Conservation (phyloP, 352 stramenopile genomes). For the Peronospora destructor region DNA sequence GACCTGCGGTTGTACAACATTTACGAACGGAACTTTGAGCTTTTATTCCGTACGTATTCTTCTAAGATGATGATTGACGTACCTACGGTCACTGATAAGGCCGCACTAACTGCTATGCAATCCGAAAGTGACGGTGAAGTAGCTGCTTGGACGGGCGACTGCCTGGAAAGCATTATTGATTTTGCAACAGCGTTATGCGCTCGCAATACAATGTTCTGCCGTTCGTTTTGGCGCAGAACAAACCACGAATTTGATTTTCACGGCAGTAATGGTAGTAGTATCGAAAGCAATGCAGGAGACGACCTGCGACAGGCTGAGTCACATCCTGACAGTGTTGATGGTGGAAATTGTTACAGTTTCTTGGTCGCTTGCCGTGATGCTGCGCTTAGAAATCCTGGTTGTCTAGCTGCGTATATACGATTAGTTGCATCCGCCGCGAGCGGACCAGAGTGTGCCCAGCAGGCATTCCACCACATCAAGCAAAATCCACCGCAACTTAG, state of each 20-base stretch:
- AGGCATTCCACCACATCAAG: conserved; percentile 83
- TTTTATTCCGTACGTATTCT: conserved; percentile 63
- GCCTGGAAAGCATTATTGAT: conserved; percentile 71
- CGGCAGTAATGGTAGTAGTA: conserved; percentile 23
- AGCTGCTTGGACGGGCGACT: conserved; percentile 59
- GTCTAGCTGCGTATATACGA: conserved; percentile 65
- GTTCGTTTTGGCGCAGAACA: conserved; percentile 51
- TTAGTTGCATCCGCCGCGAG: conserved; percentile 60
- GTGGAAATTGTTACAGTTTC: conserved; percentile 54
- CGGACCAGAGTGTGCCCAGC: conserved; percentile 61
- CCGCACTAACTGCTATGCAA: conserved; percentile 55
- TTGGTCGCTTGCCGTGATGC: conserved; percentile 63
- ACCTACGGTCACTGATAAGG: conserved; percentile 64
- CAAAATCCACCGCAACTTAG: conserved; percentile 70
- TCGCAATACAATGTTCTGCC: conserved; percentile 47
- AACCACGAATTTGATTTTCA: conserved; percentile 35
- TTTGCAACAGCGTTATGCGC: conserved; percentile 60
- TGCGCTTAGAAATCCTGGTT: conserved; percentile 69
- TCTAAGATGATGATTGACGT: conserved; percentile 78
- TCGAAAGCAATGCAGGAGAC: conserved; percentile 18
- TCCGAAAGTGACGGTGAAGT: conserved; percentile 53
- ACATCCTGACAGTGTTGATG: conserved; percentile 17
- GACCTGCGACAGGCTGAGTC: conserved; percentile 19
- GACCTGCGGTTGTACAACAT: conserved; percentile 64
- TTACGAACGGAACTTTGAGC: conserved; percentile 63